Evolutionary conservation across 306 rosid species (phyloP).

Genomic region (Medicago lupulina): DNA sequence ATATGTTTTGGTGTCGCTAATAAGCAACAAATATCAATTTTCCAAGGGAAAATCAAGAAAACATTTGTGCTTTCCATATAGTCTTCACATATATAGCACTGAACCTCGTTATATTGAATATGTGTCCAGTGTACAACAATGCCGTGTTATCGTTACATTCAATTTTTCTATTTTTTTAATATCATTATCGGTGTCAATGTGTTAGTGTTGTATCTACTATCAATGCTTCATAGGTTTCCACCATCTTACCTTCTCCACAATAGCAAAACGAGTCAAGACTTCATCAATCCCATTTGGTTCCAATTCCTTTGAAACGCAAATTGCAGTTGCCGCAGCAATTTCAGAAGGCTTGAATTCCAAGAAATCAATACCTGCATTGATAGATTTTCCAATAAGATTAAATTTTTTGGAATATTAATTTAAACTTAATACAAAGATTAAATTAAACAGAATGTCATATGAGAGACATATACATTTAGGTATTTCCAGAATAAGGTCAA

Average conservation of each 20-base stretch:
- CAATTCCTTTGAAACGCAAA: constrained; percentile 54
- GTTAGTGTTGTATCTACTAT: background rate
- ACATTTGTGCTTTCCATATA: too few species aligned
- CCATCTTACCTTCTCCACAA: constrained; percentile 62
- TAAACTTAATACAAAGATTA: background rate
- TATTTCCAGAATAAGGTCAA: constrained; percentile 55
- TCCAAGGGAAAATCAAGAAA: too few species aligned
- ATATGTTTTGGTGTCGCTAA: too few species aligned
- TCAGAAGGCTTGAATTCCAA: constrained; percentile 90
- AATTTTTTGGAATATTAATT: constrained; percentile 41
- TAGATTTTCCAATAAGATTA: constrained; percentile 44
- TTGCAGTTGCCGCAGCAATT: constrained; percentile 83
- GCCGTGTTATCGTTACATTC: too few species aligned
- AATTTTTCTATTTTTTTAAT: too few species aligned
- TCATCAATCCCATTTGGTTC: constrained; percentile 53
- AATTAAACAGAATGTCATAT: constrained; percentile 15
- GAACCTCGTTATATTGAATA: too few species aligned
- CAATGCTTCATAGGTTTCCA: too few species aligned
- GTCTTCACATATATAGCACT: too few species aligned
- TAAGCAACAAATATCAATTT: too few species aligned
- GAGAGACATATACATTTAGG: constrained; percentile 52
- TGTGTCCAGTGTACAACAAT: too few species aligned
- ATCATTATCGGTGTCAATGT: too few species aligned
- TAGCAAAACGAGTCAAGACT: constrained; percentile 52
- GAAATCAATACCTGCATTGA: constrained; percentile 80